These are phyloP conservation scores for Moesziomyces sp. DNA, from an alignment of 1,284 basidiomycete genomes.

Conservation along the genomic window DNA sequence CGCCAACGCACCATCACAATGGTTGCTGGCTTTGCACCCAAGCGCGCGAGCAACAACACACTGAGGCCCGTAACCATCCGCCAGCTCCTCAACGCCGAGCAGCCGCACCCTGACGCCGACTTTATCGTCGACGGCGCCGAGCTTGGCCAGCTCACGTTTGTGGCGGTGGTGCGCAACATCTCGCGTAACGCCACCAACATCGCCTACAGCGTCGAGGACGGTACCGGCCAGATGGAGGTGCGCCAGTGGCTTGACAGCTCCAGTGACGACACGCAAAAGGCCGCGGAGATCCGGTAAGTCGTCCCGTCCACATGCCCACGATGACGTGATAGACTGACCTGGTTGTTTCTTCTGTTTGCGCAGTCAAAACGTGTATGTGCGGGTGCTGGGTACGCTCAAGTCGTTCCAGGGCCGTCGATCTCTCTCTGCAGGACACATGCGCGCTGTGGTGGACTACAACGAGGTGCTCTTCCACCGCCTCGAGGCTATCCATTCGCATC, in stretches of 20 bases:
- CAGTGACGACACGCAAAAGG: constrained; percentile 70
- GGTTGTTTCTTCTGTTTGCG: neutral
- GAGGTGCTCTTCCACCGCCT: constrained; percentile 84
- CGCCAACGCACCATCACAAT: neutral
- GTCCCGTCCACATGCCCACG: neutral
- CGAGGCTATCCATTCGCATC: constrained; percentile 71
- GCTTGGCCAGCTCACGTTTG: constrained; percentile 81
- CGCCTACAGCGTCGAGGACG: constrained; percentile 85
- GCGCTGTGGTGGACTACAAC: constrained; percentile 76
- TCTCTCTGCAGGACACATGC: constrained; percentile 71
- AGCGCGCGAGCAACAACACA: constrained; percentile 58
- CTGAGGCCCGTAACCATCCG: constrained; percentile 86
- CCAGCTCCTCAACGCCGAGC: constrained; percentile 80
- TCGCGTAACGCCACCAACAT: constrained; percentile 82
- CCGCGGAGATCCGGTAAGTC: constrained; percentile 57
- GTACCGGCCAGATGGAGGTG: constrained; percentile 86
- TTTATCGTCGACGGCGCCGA: constrained; percentile 85
- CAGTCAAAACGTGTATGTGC: constrained; percentile 82
- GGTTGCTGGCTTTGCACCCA: constrained; percentile 7
- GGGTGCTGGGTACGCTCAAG: constrained; percentile 91
- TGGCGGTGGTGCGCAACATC: constrained; percentile 82
- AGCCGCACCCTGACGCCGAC: constrained; percentile 87
- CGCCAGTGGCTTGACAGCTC: constrained; percentile 86
- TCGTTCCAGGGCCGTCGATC: constrained; percentile 82
- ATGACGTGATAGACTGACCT: constrained; percentile 1